Percentiles rank a stretch among this genome's conserved stretches.
These are phyloP conservation scores for Lupinus albus DNA, from an alignment of 306 rosid genomes.

Conservation along the genomic window DNA sequence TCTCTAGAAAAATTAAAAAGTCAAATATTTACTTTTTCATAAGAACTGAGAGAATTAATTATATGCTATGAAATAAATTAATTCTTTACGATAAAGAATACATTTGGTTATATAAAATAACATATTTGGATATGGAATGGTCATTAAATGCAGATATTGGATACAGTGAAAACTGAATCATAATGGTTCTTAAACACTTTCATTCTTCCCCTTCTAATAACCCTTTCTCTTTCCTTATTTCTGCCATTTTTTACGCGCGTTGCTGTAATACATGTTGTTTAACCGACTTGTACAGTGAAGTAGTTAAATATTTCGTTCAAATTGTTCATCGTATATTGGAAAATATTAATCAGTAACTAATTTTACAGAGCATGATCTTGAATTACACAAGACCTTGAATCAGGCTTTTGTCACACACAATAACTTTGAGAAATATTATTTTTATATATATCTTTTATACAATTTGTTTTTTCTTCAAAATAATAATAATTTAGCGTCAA, in stretches of 20 bases:
- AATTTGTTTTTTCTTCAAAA: no score
- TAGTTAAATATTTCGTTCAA: conserved; percentile 46
- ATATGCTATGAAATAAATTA: no score
- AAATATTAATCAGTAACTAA: conserved; percentile 28
- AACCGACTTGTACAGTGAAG: conserved; percentile 49
- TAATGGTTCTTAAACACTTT: conserved; percentile 25
- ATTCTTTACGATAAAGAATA: no score
- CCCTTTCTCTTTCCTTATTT: background rate
- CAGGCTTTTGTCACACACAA: conserved; percentile 13
- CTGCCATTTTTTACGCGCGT: conserved; percentile 40
- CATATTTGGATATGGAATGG: conserved; percentile 43
- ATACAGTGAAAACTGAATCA: conserved; percentile 45
- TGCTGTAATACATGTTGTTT: conserved; percentile 43
- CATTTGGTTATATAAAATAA: no score
- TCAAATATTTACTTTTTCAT: no score
- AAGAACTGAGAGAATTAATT: no score
- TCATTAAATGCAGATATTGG: conserved; percentile 54
- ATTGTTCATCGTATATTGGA: conserved; percentile 45
- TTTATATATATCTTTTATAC: no score
- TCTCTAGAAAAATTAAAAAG: no score
- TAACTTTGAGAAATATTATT: conserved; percentile 12
- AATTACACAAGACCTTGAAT: conserved; percentile 37
- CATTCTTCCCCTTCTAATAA: background rate
- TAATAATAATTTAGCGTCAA: no score
- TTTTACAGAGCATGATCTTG: conserved; percentile 41